Evolutionary conservation across 768 basidiomycete genomes (phyloP).

Genomic region (Boletus reticuloceps): DNA sequence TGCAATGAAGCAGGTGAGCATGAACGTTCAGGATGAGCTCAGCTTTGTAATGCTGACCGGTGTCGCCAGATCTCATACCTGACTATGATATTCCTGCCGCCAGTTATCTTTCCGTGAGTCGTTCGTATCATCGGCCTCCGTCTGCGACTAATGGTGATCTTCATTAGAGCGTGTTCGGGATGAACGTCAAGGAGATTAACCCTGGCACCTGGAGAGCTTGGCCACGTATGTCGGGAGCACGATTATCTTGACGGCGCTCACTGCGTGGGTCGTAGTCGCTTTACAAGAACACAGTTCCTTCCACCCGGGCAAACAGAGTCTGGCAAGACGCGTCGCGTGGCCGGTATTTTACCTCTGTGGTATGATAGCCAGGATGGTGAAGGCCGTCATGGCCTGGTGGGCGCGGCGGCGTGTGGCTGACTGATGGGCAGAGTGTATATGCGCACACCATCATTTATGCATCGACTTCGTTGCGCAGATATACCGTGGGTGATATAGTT

Average conservation of each 20-base stretch:
- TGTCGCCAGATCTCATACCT: conserved; percentile 48
- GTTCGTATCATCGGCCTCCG: too few relatives aligned
- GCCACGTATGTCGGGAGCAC: conserved; percentile 41
- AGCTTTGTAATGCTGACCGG: not conserved
- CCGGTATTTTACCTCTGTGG: conserved; percentile 8
- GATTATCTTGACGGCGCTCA: conserved; percentile 47
- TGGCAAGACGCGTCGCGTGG: conserved; percentile 19
- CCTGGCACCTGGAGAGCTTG: conserved; percentile 30
- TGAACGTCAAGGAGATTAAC: conserved; percentile 33
- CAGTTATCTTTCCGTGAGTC: conserved; percentile 38
- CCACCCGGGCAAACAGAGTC: conserved; percentile 5
- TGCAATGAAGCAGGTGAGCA: conserved; percentile 33
- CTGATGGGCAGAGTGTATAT: not conserved
- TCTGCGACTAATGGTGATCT: conserved; percentile 1
- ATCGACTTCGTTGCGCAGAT: not conserved
- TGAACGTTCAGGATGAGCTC: not conserved
- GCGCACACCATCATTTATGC: not conserved
- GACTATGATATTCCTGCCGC: conserved; percentile 64
- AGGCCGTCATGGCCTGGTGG: not conserved
- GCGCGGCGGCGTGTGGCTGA: too few relatives aligned
- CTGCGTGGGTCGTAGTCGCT: conserved; percentile 56
- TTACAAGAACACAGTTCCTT: conserved; percentile 37
- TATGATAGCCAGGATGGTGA: not conserved
- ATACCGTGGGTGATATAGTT: not conserved
- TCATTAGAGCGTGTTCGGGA: conserved; percentile 31